Conservation (phyloP, 2,329 filamentous ascomycete species). For the Ceratocystis cacaofunesta region DNA sequence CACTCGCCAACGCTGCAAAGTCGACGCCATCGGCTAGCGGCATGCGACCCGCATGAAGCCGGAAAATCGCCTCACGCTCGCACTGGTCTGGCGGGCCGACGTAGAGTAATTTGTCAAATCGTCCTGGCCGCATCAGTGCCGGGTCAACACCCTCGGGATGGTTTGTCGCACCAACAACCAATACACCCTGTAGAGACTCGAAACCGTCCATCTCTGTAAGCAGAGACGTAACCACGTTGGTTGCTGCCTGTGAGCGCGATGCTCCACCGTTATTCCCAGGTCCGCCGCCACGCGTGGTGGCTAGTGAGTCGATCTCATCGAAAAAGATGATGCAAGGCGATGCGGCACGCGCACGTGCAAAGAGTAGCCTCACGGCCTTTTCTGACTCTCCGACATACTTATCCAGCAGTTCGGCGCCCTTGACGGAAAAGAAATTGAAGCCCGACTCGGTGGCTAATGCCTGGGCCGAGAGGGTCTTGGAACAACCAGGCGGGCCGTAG, state of each 20-base stretch:
- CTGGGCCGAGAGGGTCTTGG: conserved; percentile 84
- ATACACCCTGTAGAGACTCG: conserved; percentile 65
- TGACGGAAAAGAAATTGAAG: conserved; percentile 88
- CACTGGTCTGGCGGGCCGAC: conserved; percentile 63
- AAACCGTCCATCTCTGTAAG: conserved; percentile 96
- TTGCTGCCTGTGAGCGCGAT: conserved; percentile 31
- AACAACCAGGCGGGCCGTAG: conserved; percentile 86
- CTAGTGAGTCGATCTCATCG: conserved; percentile 37
- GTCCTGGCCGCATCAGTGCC: conserved; percentile 69
- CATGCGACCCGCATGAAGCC: conserved; percentile 48
- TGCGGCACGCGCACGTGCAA: conserved; percentile 70
- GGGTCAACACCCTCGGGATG: conserved; percentile 74
- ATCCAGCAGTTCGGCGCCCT: conserved; percentile 82
- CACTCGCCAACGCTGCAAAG: conserved; percentile 43
- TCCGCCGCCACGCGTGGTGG: conserved; percentile 47
- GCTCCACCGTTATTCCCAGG: conserved; percentile 30
- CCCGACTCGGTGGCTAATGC: conserved; percentile 81
- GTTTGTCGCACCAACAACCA: conserved; percentile 85
- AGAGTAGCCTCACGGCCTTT: conserved; percentile 68
- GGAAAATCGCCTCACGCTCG: conserved; percentile 63
- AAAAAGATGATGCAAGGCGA: conserved; percentile 81
- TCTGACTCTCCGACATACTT: conserved; percentile 97
- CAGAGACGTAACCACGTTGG: conserved; percentile 79
- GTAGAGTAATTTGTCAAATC: conserved; percentile 74
- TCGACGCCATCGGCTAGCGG: conserved; percentile 49